phyloP scores from a whole-genome alignment of 2,329 filamentous ascomycete genomes.

The Emydomyces testavorans region DNA sequence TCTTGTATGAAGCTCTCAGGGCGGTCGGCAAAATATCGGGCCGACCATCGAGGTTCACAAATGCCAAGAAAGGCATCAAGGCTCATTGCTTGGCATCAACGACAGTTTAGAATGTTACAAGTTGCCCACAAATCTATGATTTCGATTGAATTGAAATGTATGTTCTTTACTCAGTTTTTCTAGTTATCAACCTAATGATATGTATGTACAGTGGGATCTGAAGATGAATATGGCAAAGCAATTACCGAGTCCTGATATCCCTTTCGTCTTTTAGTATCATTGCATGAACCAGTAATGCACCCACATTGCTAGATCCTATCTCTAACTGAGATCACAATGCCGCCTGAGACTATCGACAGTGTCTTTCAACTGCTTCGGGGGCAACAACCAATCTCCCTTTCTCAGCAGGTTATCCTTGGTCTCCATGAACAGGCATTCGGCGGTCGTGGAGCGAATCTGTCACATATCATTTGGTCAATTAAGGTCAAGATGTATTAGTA shows the following conservation, averaged over 20 bases:
- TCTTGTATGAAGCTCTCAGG: background rate
- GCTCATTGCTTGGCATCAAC: no score
- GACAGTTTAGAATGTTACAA: no score
- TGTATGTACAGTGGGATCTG: no score
- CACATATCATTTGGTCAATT: slow-evolving; percentile 12
- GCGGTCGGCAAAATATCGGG: background rate
- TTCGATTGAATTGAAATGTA: no score
- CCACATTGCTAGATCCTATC: background rate
- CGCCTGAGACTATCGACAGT: slow-evolving; percentile 22
- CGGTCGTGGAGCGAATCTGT: slow-evolving; percentile 28
- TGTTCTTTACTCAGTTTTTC: no score
- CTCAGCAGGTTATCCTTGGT: slow-evolving; percentile 24
- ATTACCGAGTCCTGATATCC: no score
- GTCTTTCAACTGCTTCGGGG: slow-evolving; percentile 26
- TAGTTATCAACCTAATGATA: no score
- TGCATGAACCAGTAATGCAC: background rate
- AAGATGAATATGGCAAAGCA: no score
- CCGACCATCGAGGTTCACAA: background rate
- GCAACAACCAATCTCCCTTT: slow-evolving; percentile 28
- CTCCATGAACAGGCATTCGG: slow-evolving; percentile 30
- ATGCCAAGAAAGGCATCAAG: no score
- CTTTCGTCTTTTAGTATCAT: no score
- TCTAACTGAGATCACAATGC: background rate
- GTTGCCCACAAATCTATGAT: no score
- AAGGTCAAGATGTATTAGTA: no score